A percentile compares a stretch with the other conserved stretches of the same genome.
These are phyloP conservation scores for Dioszegia aurantiaca DNA, from an alignment of 768 basidiomycete species.

Conservation along the genomic window DNA sequence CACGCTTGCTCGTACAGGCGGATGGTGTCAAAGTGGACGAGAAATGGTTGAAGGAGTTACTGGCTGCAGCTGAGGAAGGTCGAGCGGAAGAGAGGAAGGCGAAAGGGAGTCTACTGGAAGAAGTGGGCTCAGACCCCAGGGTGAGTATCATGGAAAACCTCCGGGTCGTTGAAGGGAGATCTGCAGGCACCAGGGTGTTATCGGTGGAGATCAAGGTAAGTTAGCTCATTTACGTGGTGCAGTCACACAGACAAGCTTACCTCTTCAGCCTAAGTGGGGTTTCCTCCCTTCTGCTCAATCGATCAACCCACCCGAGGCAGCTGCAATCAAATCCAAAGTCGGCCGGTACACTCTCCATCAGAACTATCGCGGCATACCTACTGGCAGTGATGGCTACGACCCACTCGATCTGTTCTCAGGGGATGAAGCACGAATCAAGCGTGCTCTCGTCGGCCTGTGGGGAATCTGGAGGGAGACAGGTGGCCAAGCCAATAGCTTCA, in stretches of 20 bases:
- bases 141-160: conserved; percentile 79
- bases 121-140: conserved; percentile 3
- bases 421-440: conserved; percentile 61
- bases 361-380: conserved; percentile 53
- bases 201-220: conserved; percentile 88
- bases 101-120: conserved; percentile 34
- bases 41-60: conserved; percentile 64
- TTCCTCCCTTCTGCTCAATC: conserved; percentile 66
- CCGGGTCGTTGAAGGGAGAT: conserved; percentile 50
- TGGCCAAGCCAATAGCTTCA: conserved; percentile 75
- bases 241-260: neutral
- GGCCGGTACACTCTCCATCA: conserved; percentile 93
- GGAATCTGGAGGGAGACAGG: conserved; percentile 65
- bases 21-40: conserved; percentile 56
- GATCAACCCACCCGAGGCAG: conserved; percentile 64
- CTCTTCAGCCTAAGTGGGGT: conserved; percentile 90
- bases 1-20: conserved; percentile 61
- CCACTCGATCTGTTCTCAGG: conserved; percentile 86
- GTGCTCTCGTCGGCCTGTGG: conserved; percentile 71
- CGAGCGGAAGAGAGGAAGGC: conserved; percentile 61
- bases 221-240: conserved; percentile 1
- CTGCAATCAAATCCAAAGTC: conserved; percentile 63
- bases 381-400: conserved; percentile 59
- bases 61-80: conserved; percentile 55
- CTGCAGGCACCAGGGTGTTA: conserved; percentile 55